Evolutionary conservation across 1,139 yeast species (phyloP).

Genomic region (Candida glucosophila): DNA sequence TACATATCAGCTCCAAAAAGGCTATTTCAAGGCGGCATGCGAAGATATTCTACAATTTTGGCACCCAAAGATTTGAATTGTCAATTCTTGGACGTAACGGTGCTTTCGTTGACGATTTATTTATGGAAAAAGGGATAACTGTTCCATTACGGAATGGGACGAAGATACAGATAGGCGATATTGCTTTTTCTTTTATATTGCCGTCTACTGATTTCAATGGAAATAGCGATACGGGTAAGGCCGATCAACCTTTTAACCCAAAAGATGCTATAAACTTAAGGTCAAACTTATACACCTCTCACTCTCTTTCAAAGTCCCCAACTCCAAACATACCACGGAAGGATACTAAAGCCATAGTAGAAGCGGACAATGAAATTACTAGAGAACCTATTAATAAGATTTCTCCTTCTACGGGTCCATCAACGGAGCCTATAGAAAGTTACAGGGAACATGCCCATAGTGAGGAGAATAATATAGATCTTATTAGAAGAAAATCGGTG

Average conservation of each 20-base stretch:
- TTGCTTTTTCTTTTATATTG: conserved; percentile 75
- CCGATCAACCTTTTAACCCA: conserved; percentile 39
- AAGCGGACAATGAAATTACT: too few species aligned
- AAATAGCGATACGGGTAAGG: conserved; percentile 9
- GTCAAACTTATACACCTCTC: conserved; percentile 28
- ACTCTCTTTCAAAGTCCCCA: conserved; percentile 13
- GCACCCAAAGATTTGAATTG: conserved; percentile 84
- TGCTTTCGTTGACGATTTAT: conserved; percentile 85
- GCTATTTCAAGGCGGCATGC: conserved; percentile 93
- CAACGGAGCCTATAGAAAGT: too few species aligned
- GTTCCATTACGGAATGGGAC: conserved; percentile 77
- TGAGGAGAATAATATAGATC: too few species aligned
- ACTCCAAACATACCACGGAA: too few species aligned
- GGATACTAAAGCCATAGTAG: too few species aligned
- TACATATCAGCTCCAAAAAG: conserved; percentile 82
- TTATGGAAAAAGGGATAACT: conserved; percentile 83
- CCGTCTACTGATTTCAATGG: conserved; percentile 44
- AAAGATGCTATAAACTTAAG: conserved; percentile 46
- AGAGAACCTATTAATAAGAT: too few species aligned
- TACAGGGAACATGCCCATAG: too few species aligned
- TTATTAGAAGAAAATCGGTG: too few species aligned
- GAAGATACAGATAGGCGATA: conserved; percentile 87
- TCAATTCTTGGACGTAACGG: conserved; percentile 92
- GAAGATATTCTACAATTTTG: conserved; percentile 89
- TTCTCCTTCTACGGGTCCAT: too few species aligned